Percentiles rank a stretch among this genome's conserved stretches.
Evolutionary conservation across 352 stramenopile species (phyloP).

Genomic region (Globisporangium parvum): DNA sequence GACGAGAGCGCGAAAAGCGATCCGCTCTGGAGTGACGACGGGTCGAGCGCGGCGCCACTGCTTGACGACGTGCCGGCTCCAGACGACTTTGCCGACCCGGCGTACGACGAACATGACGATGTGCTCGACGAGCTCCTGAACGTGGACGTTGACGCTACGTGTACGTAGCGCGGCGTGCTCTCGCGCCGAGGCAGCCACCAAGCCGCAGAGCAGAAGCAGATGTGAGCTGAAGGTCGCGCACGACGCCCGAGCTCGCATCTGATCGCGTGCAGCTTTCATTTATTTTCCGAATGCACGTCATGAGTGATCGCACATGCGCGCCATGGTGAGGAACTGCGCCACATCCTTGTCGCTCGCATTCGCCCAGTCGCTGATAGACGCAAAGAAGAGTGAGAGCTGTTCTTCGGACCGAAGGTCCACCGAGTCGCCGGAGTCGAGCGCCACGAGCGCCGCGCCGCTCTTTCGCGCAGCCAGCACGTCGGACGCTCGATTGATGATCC

Average conservation of each 20-base stretch:
- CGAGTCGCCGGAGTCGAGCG: slow-evolving; percentile 16
- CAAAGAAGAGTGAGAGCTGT: slow-evolving; percentile 36
- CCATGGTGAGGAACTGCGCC: slow-evolving; percentile 46
- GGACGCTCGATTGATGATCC: slow-evolving; percentile 36
- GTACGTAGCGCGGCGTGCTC: not conserved
- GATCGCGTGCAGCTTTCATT: too few species aligned
- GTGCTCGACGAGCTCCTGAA: slow-evolving; percentile 46
- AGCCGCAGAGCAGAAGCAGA: not conserved
- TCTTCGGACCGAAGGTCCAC: slow-evolving; percentile 31
- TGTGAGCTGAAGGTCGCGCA: not conserved
- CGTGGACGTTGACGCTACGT: slow-evolving; percentile 39
- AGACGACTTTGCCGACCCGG: slow-evolving; percentile 26
- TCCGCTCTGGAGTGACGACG: slow-evolving; percentile 12
- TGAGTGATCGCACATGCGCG: slow-evolving; percentile 28
- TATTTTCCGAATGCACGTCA: not conserved
- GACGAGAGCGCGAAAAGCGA: slow-evolving; percentile 13
- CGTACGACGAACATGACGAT: slow-evolving; percentile 15
- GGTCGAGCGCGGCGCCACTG: not conserved
- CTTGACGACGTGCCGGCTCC: slow-evolving; percentile 30
- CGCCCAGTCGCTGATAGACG: slow-evolving; percentile 48
- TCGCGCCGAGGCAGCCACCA: not conserved
- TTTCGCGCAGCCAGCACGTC: slow-evolving; percentile 35
- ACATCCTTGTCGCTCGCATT: slow-evolving; percentile 32
- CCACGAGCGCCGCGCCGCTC: slow-evolving; percentile 17
- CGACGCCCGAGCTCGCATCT: too few species aligned